Evolutionary conservation across 148 eudicot species (phyloP).

Genomic region (Fagopyrum tataricum): DNA sequence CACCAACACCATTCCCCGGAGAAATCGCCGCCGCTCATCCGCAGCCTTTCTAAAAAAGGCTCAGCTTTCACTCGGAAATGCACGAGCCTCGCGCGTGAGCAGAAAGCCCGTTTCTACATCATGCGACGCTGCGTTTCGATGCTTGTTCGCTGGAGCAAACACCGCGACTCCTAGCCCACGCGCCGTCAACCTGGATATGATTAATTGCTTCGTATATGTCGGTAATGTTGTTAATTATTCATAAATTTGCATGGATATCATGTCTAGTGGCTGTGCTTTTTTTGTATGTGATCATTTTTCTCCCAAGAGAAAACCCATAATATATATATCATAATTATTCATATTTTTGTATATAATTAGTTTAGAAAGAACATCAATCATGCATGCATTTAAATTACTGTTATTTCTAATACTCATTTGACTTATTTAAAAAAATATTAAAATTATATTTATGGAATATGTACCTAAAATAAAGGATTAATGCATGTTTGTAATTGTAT

Average conservation of each 20-base stretch:
- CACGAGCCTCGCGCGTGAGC: constrained; percentile 8
- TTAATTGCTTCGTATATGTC: neutral
- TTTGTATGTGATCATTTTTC: neutral
- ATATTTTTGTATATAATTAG: neutral
- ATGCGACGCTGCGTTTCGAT: constrained; percentile 14
- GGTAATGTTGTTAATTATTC: neutral
- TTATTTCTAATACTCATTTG: too few relatives aligned
- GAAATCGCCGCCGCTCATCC: neutral
- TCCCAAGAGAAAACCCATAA: neutral
- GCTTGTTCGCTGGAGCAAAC: constrained; percentile 12
- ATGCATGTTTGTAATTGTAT: neutral
- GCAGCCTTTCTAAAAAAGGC: constrained; percentile 3
- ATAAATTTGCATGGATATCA: neutral
- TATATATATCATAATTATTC: neutral
- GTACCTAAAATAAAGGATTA: neutral
- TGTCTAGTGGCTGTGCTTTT: neutral
- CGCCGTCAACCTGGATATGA: neutral
- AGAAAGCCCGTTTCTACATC: constrained; percentile 13
- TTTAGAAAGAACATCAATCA: too few relatives aligned
- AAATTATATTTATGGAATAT: too few relatives aligned
- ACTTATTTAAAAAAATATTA: too few relatives aligned
- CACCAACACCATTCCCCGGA: constrained; percentile 4
- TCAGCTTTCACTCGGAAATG: constrained; percentile 6
- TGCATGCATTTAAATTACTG: too few relatives aligned
- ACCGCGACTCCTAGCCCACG: constrained; percentile 9